These are phyloP conservation scores for Juglanconis oblonga DNA, from an alignment of 2,329 filamentous ascomycete genomes.

Conservation along the genomic window DNA sequence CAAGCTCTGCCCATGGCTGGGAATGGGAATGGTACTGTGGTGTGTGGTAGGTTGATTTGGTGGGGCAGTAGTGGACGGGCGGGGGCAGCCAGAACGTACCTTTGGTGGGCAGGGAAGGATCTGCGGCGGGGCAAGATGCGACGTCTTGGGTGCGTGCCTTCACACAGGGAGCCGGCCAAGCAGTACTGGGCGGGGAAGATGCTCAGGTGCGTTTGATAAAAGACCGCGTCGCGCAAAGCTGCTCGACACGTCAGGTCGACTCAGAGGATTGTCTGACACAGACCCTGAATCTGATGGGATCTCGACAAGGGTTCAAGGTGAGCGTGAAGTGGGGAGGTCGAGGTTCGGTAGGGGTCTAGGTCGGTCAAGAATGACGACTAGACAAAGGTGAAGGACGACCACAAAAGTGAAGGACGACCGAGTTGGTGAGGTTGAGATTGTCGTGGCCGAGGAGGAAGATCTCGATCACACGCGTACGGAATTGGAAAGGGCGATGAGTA, in stretches of 20 bases:
- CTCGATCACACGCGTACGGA: background rate
- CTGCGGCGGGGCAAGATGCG: conserved; percentile 16
- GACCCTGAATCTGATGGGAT: background rate
- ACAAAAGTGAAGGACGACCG: background rate
- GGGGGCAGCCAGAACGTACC: conserved; percentile 3
- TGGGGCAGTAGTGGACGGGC: background rate
- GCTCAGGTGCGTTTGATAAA: background rate
- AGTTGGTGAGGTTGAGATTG: background rate
- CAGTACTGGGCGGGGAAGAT: conserved; percentile 17
- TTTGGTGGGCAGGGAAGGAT: conserved; percentile 16
- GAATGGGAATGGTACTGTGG: conserved; percentile 2
- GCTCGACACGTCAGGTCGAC: background rate
- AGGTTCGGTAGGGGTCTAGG: background rate
- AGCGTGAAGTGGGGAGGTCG: background rate
- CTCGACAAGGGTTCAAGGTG: background rate
- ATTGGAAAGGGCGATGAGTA: conserved; percentile 8
- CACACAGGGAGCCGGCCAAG: conserved; percentile 2
- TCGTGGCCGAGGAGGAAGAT: background rate
- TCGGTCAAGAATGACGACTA: background rate
- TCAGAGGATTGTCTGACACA: background rate
- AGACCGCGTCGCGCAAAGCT: background rate
- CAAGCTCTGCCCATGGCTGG: background rate
- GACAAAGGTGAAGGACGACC: background rate
- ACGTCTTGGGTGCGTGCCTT: conserved; percentile 3
- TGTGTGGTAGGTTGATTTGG: conserved; percentile 5